Evolutionary conservation across 768 basidiomycete species (phyloP).

Genomic region (Serendipita sp.): DNA sequence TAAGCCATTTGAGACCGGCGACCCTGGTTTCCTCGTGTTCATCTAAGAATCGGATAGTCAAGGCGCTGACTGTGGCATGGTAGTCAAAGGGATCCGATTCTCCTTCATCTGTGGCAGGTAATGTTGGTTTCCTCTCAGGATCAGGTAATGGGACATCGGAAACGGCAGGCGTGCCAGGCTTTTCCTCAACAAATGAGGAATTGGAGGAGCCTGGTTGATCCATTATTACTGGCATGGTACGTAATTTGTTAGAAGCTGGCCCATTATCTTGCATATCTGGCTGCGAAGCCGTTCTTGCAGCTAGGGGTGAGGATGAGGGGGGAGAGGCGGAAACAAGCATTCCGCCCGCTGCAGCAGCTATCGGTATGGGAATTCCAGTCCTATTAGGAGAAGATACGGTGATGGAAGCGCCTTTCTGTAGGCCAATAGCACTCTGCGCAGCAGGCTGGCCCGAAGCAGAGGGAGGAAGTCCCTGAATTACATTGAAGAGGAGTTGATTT

Average conservation of each 20-base stretch:
- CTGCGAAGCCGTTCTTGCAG: not conserved
- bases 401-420: slow-evolving; percentile 6
- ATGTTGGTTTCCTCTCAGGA: slow-evolving; percentile 6
- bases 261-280: not conserved
- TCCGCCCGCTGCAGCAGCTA: not conserved
- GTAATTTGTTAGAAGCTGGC: slow-evolving; percentile 1
- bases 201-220: slow-evolving; percentile 4
- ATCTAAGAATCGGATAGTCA: slow-evolving; percentile 87
- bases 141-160: not conserved
- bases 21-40: slow-evolving; percentile 95
- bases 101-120: slow-evolving; percentile 17
- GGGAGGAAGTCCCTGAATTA: slow-evolving; percentile 77
- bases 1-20: slow-evolving; percentile 90
- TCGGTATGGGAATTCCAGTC: slow-evolving; percentile 4
- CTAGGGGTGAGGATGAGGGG: slow-evolving; percentile 18
- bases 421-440: not conserved
- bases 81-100: slow-evolving; percentile 77
- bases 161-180: not conserved
- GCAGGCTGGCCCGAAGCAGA: slow-evolving; percentile 24
- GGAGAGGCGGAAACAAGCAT: slow-evolving; percentile 30
- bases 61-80: slow-evolving; percentile 76
- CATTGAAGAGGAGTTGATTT: slow-evolving; percentile 67
- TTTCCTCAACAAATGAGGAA: slow-evolving; percentile 3
- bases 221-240: slow-evolving; percentile 7
- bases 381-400: slow-evolving; percentile 11